These are phyloP conservation scores for Beauveria bassiana DNA, from an alignment of 2,329 filamentous ascomycete genomes.

Conservation along the genomic window DNA sequence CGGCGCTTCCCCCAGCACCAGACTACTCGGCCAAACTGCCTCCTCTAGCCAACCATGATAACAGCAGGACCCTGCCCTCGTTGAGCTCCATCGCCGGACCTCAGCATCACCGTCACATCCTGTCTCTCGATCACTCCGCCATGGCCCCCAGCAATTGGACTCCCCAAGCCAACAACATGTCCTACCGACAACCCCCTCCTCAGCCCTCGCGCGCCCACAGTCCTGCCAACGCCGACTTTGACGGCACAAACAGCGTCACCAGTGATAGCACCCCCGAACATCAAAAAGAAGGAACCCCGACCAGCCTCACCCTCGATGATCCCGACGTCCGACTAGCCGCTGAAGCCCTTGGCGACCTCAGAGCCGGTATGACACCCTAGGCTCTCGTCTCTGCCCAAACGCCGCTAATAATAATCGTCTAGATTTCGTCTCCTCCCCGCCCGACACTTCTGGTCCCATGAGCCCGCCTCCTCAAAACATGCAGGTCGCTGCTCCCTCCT, in stretches of 20 bases:
- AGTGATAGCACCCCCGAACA: slow-evolving; percentile 41
- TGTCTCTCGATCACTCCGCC: slow-evolving; percentile 6
- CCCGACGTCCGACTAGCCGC: slow-evolving; percentile 64
- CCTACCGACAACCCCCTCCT: slow-evolving; percentile 27
- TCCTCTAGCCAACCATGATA: slow-evolving; percentile 19
- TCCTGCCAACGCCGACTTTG: slow-evolving; percentile 41
- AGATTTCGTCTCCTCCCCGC: slow-evolving; percentile 63
- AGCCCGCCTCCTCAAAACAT: slow-evolving; percentile 20
- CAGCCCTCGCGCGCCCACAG: slow-evolving; percentile 31
- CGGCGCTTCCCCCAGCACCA: slow-evolving; percentile 13
- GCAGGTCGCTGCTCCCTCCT: slow-evolving; percentile 15
- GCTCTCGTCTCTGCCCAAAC: neutral
- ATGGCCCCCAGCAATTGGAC: slow-evolving; percentile 14
- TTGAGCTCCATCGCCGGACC: slow-evolving; percentile 28
- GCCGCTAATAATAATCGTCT: slow-evolving; percentile 13
- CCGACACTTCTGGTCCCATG: slow-evolving; percentile 34
- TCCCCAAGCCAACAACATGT: slow-evolving; percentile 38
- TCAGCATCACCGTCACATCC: slow-evolving; percentile 17
- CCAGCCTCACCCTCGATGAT: slow-evolving; percentile 54
- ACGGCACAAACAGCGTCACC: slow-evolving; percentile 32
- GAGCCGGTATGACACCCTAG: slow-evolving; percentile 52
- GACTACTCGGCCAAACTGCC: slow-evolving; percentile 21
- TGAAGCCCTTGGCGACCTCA: slow-evolving; percentile 66
- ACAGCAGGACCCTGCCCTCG: slow-evolving; percentile 26
- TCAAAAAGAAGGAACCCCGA: slow-evolving; percentile 35